Evolutionary conservation across 345 rosid species (phyloP).

Genomic region (Salix suchowensis): DNA sequence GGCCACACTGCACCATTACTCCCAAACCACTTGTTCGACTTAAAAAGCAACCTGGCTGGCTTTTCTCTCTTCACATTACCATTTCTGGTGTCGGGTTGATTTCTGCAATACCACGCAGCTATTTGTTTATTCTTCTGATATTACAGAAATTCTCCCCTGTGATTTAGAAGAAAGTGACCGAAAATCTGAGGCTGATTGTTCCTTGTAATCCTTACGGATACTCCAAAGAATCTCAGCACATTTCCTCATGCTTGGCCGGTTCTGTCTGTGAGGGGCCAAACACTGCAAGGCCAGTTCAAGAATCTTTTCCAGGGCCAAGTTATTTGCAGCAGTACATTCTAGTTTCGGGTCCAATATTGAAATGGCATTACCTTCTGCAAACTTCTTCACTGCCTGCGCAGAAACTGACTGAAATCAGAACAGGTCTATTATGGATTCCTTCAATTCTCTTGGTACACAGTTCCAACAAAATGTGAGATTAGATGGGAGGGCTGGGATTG

Average conservation of each 20-base stretch:
- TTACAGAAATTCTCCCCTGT: slow-evolving; percentile 20
- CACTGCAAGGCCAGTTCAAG: slow-evolving; percentile 73
- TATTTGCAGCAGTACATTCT: slow-evolving; percentile 41
- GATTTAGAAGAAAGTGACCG: slow-evolving; percentile 35
- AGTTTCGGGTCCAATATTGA: slow-evolving; percentile 65
- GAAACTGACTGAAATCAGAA: slow-evolving; percentile 5
- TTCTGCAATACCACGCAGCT: background rate
- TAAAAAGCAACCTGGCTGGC: background rate
- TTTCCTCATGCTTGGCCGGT: slow-evolving; percentile 71
- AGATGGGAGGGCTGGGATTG: background rate
- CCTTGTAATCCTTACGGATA: slow-evolving; percentile 79
- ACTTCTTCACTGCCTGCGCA: slow-evolving; percentile 77
- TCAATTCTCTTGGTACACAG: background rate
- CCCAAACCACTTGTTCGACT: background rate
- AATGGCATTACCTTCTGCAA: slow-evolving; percentile 55
- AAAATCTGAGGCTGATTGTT: slow-evolving; percentile 31
- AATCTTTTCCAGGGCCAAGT: slow-evolving; percentile 60
- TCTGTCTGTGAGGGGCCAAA: slow-evolving; percentile 63
- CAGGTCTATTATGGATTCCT: background rate
- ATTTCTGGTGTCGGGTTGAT: background rate
- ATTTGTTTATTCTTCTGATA: slow-evolving; percentile 20
- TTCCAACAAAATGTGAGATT: background rate
- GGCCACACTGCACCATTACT: background rate
- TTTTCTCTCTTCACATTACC: background rate
- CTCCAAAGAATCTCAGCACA: slow-evolving; percentile 86